Percentiles rank a stretch among this genome's conserved stretches.
Evolutionary conservation across 345 rosid species (phyloP).

Genomic region (Melaleuca alternifolia): DNA sequence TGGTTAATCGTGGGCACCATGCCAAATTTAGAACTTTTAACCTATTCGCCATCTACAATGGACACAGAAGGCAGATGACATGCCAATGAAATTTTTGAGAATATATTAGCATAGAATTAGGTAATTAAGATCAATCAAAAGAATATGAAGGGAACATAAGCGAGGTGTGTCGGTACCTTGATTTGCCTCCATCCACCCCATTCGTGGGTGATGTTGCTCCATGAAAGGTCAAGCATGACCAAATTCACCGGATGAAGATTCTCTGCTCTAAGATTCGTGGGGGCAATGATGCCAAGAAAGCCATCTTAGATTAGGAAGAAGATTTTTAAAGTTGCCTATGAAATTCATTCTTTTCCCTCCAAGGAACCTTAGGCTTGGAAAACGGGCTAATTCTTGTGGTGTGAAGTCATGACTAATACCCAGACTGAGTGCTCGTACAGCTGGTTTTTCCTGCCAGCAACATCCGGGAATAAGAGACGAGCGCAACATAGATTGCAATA

Average conservation of each 20-base stretch:
- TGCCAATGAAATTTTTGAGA: not conserved
- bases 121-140: not conserved
- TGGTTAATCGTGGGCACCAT: not conserved
- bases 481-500: not conserved
- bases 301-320: not conserved
- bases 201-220: not conserved
- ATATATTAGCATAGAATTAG: not conserved
- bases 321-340: not conserved
- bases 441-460: not conserved
- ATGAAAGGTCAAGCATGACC: not conserved
- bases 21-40: not conserved
- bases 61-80: not conserved
- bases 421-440: not conserved
- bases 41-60: not conserved
- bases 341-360: not conserved
- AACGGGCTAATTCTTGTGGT: not conserved
- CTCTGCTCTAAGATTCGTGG: accelerated
- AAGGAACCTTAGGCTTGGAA: not conserved
- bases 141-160: not conserved
- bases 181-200: not conserved
- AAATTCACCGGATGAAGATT: not conserved
- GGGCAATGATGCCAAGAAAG: not conserved
- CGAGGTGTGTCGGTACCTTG: not conserved
- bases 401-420: not conserved
- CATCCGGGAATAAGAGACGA: not conserved